A percentile compares a stretch with the other conserved stretches of the same genome.
Evolutionary conservation across 2,329 filamentous ascomycete genomes (phyloP).

Genomic region (Neofusicoccum kwambonambiense): DNA sequence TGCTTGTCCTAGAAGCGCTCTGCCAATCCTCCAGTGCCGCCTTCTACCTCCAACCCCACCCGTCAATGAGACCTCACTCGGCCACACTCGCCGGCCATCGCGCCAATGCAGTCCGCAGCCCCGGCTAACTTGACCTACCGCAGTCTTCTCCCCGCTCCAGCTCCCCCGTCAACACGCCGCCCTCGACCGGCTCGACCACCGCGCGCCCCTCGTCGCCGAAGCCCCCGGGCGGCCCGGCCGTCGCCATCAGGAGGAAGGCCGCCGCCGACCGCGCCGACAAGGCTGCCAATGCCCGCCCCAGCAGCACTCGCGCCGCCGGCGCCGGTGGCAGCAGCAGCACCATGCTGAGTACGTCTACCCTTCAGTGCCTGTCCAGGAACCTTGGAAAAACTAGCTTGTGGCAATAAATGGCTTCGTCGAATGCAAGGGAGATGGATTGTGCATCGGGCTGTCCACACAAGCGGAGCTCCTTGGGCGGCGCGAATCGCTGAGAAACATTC

Average conservation of each 20-base stretch:
- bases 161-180: conserved; percentile 36
- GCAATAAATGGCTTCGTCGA: no score
- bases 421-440: no score
- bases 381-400: no score
- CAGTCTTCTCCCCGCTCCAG: conserved; percentile 38
- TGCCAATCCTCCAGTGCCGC: background rate
- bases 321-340: conserved; percentile 96
- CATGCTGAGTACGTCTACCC: conserved; percentile 78
- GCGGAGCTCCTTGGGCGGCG: no score
- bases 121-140: background rate
- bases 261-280: conserved; percentile 98
- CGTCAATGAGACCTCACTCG: background rate
- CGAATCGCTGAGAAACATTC: background rate
- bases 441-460: no score
- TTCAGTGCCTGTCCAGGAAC: background rate
- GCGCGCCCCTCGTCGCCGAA: conserved; percentile 82
- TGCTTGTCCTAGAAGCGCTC: background rate
- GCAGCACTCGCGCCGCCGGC: conserved; percentile 88
- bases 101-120: background rate
- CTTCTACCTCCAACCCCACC: background rate
- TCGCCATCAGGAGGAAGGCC: conserved; percentile 90
- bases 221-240: conserved; percentile 89
- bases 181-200: conserved; percentile 63
- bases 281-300: conserved; percentile 87
- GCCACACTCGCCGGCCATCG: background rate